Conservation (phyloP, 306 rosid genomes). For the Myrica gale region DNA sequence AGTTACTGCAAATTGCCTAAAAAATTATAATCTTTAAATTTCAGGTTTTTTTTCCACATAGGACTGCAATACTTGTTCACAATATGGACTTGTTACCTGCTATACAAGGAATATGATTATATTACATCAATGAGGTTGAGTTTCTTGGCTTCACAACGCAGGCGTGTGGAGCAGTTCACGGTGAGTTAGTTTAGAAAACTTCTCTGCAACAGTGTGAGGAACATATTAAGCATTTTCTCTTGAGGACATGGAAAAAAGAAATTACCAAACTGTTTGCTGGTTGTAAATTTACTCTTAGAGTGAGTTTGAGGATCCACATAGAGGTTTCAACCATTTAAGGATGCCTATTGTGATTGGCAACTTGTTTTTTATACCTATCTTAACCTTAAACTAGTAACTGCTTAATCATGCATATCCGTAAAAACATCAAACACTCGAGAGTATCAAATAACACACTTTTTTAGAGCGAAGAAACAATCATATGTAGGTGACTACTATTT, state of each 20-base stretch:
- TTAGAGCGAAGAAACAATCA: too few species aligned
- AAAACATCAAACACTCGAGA: too few species aligned
- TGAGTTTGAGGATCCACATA: too few species aligned
- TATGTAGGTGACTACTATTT: too few species aligned
- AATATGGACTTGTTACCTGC: slow-evolving; percentile 67
- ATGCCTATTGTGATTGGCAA: too few species aligned
- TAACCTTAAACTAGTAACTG: too few species aligned
- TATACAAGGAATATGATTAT: slow-evolving; percentile 73
- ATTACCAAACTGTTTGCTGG: too few species aligned
- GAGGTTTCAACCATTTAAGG: too few species aligned
- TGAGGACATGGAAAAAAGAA: neutral
- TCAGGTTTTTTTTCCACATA: slow-evolving; percentile 88
- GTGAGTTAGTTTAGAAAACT: slow-evolving; percentile 44
- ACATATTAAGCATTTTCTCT: slow-evolving; percentile 6
- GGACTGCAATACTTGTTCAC: slow-evolving; percentile 86
- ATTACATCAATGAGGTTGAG: slow-evolving; percentile 71
- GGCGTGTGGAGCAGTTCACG: slow-evolving; percentile 85
- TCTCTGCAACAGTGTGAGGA: neutral
- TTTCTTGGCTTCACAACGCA: slow-evolving; percentile 74
- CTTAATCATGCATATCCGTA: too few species aligned
- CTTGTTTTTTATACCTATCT: too few species aligned
- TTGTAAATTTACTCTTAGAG: too few species aligned
- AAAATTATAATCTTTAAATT: slow-evolving; percentile 27
- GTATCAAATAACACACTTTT: too few species aligned
- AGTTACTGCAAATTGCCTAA: slow-evolving; percentile 15